These are phyloP conservation scores for Grigorovia humatica DNA, from an alignment of 805 yeast species.

Conservation along the genomic window DNA sequence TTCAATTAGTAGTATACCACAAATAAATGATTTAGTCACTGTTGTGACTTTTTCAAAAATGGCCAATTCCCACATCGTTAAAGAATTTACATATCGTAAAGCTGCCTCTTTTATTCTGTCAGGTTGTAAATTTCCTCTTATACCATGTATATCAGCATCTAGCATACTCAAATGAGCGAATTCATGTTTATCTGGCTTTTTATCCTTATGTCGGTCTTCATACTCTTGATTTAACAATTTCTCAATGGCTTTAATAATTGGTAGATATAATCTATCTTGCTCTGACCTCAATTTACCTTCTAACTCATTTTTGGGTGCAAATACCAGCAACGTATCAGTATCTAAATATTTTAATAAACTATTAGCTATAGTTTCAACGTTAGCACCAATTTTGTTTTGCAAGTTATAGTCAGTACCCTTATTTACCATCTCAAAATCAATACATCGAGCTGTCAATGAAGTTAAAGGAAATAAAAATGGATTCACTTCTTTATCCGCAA, in stretches of 20 bases:
- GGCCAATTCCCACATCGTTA: slow-evolving; percentile 70
- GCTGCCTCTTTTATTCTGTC: slow-evolving; percentile 52
- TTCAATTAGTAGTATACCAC: slow-evolving; percentile 62
- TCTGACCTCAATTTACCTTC: slow-evolving; percentile 70
- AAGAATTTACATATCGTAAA: slow-evolving; percentile 46
- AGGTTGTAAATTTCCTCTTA: slow-evolving; percentile 71
- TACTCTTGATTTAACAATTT: slow-evolving; percentile 37
- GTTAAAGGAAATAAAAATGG: slow-evolving; percentile 72
- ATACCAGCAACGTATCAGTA: slow-evolving; percentile 85
- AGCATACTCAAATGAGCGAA: slow-evolving; percentile 41
- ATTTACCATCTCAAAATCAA: slow-evolving; percentile 51
- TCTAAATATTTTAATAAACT: slow-evolving; percentile 74
- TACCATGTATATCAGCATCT: slow-evolving; percentile 75
- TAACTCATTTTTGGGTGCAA: slow-evolving; percentile 71
- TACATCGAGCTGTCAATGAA: slow-evolving; percentile 74
- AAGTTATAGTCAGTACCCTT: slow-evolving; percentile 31
- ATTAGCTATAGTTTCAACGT: slow-evolving; percentile 42
- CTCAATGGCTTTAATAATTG: slow-evolving; percentile 62
- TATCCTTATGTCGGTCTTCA: background rate
- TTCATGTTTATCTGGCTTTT: background rate
- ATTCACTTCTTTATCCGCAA: slow-evolving; percentile 58
- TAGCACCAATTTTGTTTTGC: slow-evolving; percentile 51
- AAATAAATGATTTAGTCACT: slow-evolving; percentile 74
- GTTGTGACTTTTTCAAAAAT: slow-evolving; percentile 86
- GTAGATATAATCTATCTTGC: slow-evolving; percentile 72